A percentile compares a stretch with the other conserved stretches of the same genome.
These are phyloP conservation scores for Colletotrichum godetiae DNA, from an alignment of 2,329 filamentous ascomycete species.

Conservation along the genomic window DNA sequence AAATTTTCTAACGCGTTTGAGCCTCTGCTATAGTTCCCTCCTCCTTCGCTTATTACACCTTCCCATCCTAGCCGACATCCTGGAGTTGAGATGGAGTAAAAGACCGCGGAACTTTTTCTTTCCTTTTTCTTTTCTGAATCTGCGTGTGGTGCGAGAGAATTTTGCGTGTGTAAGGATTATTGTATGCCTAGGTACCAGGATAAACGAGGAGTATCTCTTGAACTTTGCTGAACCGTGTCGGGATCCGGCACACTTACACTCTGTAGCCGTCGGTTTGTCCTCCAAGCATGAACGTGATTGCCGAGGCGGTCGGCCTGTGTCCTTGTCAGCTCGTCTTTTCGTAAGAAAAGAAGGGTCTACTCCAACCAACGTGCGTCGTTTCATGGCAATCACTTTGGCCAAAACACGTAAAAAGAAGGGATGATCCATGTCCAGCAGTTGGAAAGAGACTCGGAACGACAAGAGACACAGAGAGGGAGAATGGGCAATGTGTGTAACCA, in stretches of 20 bases:
- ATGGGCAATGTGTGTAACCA: slow-evolving; percentile 7
- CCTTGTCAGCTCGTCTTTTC: slow-evolving; percentile 19
- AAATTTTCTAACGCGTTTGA: slow-evolving; percentile 14
- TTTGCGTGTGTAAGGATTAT: not conserved
- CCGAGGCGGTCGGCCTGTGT: slow-evolving; percentile 6
- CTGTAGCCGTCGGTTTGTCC: not conserved
- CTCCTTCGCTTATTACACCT: not conserved
- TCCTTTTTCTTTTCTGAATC: too few species aligned
- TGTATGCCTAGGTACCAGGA: not conserved
- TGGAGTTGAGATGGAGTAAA: slow-evolving; percentile 6
- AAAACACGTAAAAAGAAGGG: slow-evolving; percentile 19
- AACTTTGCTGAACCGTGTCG: not conserved
- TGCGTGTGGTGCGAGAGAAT: not conserved
- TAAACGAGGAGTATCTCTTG: not conserved
- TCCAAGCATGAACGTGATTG: slow-evolving; percentile 1
- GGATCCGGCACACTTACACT: not conserved
- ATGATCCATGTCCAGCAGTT: slow-evolving; percentile 2
- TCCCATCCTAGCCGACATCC: not conserved
- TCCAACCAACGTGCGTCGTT: slow-evolving; percentile 24
- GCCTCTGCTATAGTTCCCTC: slow-evolving; percentile 10
- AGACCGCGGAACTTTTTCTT: slow-evolving; percentile 2
- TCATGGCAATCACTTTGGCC: slow-evolving; percentile 30
- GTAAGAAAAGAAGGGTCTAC: slow-evolving; percentile 8
- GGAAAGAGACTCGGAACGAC: not conserved
- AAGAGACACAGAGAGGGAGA: not conserved